Evolutionary conservation across 805 yeast genomes (phyloP), one percentile per base, ranked within the genome.

Genomic region (Wickerhamomyces queroliae): DNA sequence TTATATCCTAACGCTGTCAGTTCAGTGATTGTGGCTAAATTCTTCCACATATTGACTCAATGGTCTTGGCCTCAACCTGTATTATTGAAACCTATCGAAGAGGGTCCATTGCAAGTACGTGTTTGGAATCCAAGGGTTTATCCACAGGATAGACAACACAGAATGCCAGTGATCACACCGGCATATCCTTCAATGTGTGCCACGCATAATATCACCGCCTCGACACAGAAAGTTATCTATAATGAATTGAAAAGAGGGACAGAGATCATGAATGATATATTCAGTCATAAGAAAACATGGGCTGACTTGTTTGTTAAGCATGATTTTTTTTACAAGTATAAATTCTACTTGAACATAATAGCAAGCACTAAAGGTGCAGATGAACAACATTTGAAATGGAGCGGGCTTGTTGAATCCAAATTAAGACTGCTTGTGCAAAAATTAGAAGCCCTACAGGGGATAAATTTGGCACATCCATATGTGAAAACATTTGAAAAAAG

Each of bases 21-120:
- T 45, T 87, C 98, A 0, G 88, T 85, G 3, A 83, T 93, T 38
- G 81, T 93, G n/a, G 78, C 83, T 43, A 85, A 89, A 56, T 93
- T 93, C 58, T 93, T 93, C 64, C 76, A 78, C 47, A 88, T 93
- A 45, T 75, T 87, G 50, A 64, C 88, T 2, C 78, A 87, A 58
- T 93, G 99, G 99, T 80, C 78, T 52, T 93, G 99, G 99, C 99
- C 99, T 1, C 97, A 91, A 61, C 99, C 99, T 0, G 98, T 93
- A 1, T 67, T 93, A 28, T 69, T 93, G 40, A 90, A 88, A 55
- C 93, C 80, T 13, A 93, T 93, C 46, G 99, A 93, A 58, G 98
- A 91, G 64, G 98, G 99, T 1, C 98, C 98, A 1, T 64, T 93
- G 33, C 97, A 90, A 52, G 97, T 90, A 1, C 74, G 96, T 44